Evolutionary conservation across 169 alveolate genomes (phyloP).

Genomic region (Plasmodium cynomolgi): DNA sequence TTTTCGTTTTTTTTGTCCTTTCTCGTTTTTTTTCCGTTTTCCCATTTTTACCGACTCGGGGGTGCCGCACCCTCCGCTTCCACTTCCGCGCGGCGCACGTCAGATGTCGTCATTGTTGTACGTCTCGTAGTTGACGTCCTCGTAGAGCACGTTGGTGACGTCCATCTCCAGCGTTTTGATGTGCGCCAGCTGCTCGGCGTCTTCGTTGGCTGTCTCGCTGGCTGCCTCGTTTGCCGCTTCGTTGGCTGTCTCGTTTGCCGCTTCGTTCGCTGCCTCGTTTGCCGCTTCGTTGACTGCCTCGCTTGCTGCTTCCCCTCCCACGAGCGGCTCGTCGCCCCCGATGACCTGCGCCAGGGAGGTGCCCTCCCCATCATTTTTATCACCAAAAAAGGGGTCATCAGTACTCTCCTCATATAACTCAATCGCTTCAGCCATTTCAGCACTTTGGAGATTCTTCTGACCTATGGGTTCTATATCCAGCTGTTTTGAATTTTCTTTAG

Average conservation of each 20-base stretch:
- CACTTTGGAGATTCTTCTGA: background rate
- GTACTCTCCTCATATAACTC: background rate
- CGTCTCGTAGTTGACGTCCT: conserved; percentile 39
- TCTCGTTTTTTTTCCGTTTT: too few species aligned
- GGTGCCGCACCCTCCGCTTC: background rate
- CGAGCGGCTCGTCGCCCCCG: background rate
- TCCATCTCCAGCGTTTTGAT: conserved; percentile 53
- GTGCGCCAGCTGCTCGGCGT: background rate
- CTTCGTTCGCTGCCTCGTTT: background rate
- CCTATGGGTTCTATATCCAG: too few species aligned
- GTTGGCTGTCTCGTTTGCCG: background rate
- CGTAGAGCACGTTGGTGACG: conserved; percentile 53
- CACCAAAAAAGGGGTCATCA: background rate
- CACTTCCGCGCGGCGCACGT: too few species aligned
- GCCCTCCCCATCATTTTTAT: conserved; percentile 27
- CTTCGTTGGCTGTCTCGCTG: background rate
- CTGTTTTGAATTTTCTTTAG: background rate
- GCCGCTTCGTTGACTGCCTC: background rate
- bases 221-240: background rate
- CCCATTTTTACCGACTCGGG: background rate
- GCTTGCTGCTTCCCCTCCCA: background rate
- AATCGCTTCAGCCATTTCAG: background rate
- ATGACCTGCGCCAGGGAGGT: conserved; percentile 3
- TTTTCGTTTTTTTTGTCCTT: too few species aligned
- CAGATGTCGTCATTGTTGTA: conserved; percentile 56